phyloP scores from a whole-genome alignment of 371 early-diverging fungal species.

The Mucor plumbeus region DNA sequence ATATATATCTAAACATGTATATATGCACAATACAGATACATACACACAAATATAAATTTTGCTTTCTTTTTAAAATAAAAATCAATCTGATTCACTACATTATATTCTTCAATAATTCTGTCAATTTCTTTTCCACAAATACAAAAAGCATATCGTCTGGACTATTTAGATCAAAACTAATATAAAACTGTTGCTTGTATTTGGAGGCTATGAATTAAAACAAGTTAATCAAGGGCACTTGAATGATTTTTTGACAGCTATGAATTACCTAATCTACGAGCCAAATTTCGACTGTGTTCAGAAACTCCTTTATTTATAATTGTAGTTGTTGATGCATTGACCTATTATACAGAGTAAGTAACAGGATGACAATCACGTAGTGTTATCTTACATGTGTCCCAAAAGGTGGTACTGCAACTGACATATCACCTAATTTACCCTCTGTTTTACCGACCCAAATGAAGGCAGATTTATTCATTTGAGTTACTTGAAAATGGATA shows the following conservation, averaged over 20 bases:
- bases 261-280: slow-evolving; percentile 45
- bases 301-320: slow-evolving; percentile 52
- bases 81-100: background rate
- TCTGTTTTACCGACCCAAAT: slow-evolving; percentile 48
- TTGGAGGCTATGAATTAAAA: slow-evolving; percentile 33
- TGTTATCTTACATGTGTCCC: slow-evolving; percentile 30
- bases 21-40: background rate
- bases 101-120: slow-evolving; percentile 37
- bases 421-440: slow-evolving; percentile 46
- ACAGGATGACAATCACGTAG: background rate
- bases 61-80: too few relatives aligned
- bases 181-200: slow-evolving; percentile 48
- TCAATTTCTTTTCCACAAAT: slow-evolving; percentile 55
- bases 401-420: slow-evolving; percentile 48
- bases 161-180: slow-evolving; percentile 41
- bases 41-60: too few relatives aligned
- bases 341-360: slow-evolving; percentile 12
- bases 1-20: slow-evolving; percentile 11
- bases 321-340: slow-evolving; percentile 46
- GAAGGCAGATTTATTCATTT: slow-evolving; percentile 45
- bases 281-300: slow-evolving; percentile 46
- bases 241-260: background rate
- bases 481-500: slow-evolving; percentile 43
- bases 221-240: background rate
- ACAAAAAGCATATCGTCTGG: slow-evolving; percentile 49